Evolutionary conservation across 768 basidiomycete species (phyloP), one percentile per base, ranked within the genome.

Genomic region (Amanita rimosa): DNA sequence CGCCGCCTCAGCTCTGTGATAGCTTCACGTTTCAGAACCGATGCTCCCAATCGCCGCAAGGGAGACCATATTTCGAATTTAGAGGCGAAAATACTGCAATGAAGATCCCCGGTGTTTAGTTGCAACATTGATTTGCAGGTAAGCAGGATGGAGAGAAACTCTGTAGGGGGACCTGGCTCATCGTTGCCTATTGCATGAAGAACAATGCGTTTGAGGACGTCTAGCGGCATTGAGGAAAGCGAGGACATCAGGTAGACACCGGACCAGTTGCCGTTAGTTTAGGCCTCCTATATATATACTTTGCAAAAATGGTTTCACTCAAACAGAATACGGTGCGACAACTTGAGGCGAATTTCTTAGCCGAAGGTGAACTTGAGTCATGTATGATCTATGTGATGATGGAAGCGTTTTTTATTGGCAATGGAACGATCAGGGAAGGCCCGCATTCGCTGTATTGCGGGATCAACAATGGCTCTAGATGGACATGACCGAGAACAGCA

Each of bases 51-150:
- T 41, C 75, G 69, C 29, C 64, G 60, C 26, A 62, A 50, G 10
- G 73, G 68, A 2, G 72, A 69, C 3, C 60, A 60, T 14, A 66
- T 54, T 54, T 81, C 78, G 42, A 83, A 81, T 42, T 67, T 68
- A n/a, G 66, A 60, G 11, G 62, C 54, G 53, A 79, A 76, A 19
- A 75, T 56, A 36, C 63, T 56, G 2, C 67, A 57, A 64, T 57
- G 73, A 44, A 60, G 62, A 51, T 52, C 63, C 54, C 53, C 61
- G 52, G 51, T 57, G 49, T 53, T 56, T 44, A 44, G 55, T 44
- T 54, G 52, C 16, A 60, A 48, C 46, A 60, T 51, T 21, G 67
- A 58, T 19, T 62, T 66, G 57, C 64, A 71, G 24, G 64, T 59
- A 36, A 63, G 56, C 41, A 62, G 56, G 34, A 70, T 58, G 50